Evolutionary conservation across 768 basidiomycete genomes (phyloP), one percentile per base, ranked within the genome.

Genomic region (Mycena pura): DNA sequence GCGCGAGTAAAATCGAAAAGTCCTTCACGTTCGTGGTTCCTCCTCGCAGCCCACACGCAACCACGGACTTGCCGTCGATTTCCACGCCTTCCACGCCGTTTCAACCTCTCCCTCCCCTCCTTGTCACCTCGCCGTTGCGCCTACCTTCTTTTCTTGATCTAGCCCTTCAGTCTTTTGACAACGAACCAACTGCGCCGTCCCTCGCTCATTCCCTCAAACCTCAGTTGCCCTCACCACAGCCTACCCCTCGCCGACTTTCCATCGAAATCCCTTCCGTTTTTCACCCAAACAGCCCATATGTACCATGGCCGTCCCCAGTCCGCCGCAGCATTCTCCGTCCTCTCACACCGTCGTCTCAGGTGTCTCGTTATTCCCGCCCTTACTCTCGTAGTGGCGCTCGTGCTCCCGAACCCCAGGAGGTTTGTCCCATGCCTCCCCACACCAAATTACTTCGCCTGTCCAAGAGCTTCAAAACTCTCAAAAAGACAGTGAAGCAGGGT

Each of bases 241-340:
- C 45, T 63, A 54, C 34, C 60, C 60, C 32, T 65, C 56, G 34
- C 53, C 67, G 49, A 61, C 66, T 50, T 71, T 72, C 3, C 68
- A 71, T 36, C 74, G 72, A 66, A 65, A 71, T 78, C 31, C 76
- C 80, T 7, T 72, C 77, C 24, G 74, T 82, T 29, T 76, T 76
- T 39, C 81, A 85, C 68, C 82, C 83, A 6, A 84, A 84, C 50
- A 83, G 80, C 67, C 84, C 84, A n/a, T 85, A 84, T 51, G 79
- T 83, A 6, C 84, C 84, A 9, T 85, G 82, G 83, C 66, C 76
- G 6, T 69, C 74, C 27, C 71, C 77, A 24, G 71, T 68, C 75
- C 85, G 69, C 73, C 85, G 57, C 57, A 75, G 71, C 63, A 78
- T 76, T 65, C 77, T 76, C 59, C 78, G 64, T 52, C 82, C 81